These are phyloP conservation scores for Solidago caesia DNA, from an alignment of 129 eudicot genomes.

Conservation along the genomic window DNA sequence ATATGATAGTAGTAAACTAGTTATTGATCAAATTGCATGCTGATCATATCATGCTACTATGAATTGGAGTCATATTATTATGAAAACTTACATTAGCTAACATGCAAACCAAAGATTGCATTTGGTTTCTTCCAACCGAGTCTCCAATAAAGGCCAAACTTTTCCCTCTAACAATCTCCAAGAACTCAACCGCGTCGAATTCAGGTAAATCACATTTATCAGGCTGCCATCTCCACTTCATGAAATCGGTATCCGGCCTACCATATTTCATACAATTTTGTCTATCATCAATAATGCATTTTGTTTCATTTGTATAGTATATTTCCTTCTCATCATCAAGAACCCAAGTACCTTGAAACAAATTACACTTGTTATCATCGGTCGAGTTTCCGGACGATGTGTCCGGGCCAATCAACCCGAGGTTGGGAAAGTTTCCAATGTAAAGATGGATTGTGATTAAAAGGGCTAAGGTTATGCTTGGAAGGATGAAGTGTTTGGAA, in stretches of 20 bases:
- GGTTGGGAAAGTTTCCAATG: conserved; percentile 23
- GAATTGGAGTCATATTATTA: background rate
- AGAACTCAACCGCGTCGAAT: conserved; percentile 52
- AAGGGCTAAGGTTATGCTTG: conserved; percentile 35
- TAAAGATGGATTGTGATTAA: conserved; percentile 41
- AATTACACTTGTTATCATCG: conserved; percentile 43
- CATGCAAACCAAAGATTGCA: conserved; percentile 70
- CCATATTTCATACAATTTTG: conserved; percentile 72
- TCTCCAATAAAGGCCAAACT: conserved; percentile 60
- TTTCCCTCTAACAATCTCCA: conserved; percentile 59
- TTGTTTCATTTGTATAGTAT: conserved; percentile 51
- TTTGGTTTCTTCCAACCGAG: conserved; percentile 64
- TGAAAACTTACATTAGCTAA: conserved; percentile 52
- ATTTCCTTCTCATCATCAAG: conserved; percentile 41
- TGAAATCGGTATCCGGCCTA: conserved; percentile 54
- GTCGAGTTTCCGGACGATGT: conserved; percentile 9
- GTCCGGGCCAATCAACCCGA: conserved; percentile 1
- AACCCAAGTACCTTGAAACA: conserved; percentile 57
- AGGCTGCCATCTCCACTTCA: conserved; percentile 71
- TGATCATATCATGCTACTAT: conserved; percentile 2
- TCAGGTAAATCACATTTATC: conserved; percentile 58
- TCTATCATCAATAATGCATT: conserved; percentile 48
- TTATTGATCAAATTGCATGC: conserved; percentile 21
- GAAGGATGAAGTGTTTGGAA: conserved; percentile 39
- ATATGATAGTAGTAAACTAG: background rate